Evolutionary conservation across 306 rosid genomes (phyloP).

Genomic region (Medicago truncatula): MtrunA17r5.0-ANR NC_053049.1:13218001-13218500

Average conservation of each 20-base stretch:
- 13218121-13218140: slow-evolving; percentile 34
- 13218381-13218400: not conserved
- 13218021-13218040: not conserved
- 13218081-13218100: slow-evolving; percentile 49
- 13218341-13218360: not conserved
- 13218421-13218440: too few relatives aligned
- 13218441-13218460: too few relatives aligned
- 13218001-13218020: too few relatives aligned
- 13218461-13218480: too few relatives aligned
- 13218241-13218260: not conserved
- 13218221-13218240: slow-evolving; percentile 37
- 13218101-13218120: slow-evolving; percentile 16
- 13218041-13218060: not conserved
- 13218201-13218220: slow-evolving; percentile 70
- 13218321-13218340: not conserved
- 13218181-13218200: slow-evolving; percentile 86
- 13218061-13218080: slow-evolving; percentile 23
- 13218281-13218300: not conserved
- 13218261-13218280: not conserved
- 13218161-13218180: slow-evolving; percentile 60
- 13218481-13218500: too few relatives aligned
- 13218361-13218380: not conserved
- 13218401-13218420: not conserved
- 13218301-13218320: not conserved
- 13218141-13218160: slow-evolving; percentile 35